Evolutionary conservation across 2,329 filamentous ascomycete genomes (phyloP).

Genomic region (Fonsecaea nubica): DNA sequence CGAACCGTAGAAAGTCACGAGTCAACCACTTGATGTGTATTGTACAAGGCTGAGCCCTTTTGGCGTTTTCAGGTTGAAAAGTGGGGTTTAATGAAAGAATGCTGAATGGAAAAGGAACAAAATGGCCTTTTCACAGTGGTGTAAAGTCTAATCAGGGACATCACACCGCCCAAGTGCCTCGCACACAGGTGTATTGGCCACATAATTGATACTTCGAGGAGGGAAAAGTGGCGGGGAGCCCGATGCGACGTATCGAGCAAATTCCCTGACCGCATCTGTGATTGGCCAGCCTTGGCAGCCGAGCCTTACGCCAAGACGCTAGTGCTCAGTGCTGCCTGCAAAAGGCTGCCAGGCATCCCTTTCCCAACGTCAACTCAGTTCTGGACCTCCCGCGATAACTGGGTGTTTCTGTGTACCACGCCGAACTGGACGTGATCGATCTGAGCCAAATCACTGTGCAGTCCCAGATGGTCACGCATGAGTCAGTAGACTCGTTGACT

Average conservation of each 20-base stretch:
- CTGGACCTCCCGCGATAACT: background rate
- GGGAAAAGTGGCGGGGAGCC: background rate
- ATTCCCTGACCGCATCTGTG: background rate
- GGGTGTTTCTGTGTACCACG: background rate
- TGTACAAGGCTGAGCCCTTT: background rate
- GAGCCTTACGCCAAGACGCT: background rate
- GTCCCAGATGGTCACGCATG: background rate
- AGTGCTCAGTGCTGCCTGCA: background rate
- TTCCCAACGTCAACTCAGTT: background rate
- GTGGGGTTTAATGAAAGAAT: background rate
- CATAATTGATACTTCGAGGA: background rate
- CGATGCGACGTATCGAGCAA: background rate
- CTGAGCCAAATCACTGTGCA: background rate
- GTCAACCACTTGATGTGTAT: background rate
- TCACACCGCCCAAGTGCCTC: background rate
- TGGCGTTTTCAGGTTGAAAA: background rate
- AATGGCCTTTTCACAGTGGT: background rate
- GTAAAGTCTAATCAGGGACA: background rate
- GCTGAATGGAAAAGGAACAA: background rate
- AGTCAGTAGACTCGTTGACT: background rate
- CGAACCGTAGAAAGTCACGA: background rate
- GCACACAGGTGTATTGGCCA: background rate
- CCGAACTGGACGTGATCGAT: background rate
- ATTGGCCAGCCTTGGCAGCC: background rate
- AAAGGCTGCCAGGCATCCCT: background rate